These are phyloP conservation scores for Metschnikowia similis DNA, from an alignment of 805 yeast species.

Conservation along the genomic window DNA sequence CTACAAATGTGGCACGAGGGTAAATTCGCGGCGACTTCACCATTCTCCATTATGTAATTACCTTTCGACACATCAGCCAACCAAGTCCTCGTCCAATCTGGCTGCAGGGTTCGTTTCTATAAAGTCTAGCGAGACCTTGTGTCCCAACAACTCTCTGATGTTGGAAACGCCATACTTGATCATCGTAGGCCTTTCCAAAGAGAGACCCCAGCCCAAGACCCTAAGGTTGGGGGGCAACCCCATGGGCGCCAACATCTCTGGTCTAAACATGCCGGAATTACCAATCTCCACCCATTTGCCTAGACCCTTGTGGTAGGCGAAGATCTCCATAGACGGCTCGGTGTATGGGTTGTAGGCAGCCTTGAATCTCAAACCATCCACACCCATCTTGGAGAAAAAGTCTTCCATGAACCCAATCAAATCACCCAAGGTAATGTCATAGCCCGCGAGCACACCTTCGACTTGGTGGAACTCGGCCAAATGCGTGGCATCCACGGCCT, in stretches of 20 bases:
- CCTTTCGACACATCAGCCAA: conserved; percentile 11
- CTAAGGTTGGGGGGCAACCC: conserved; percentile 93
- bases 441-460: conserved; percentile 98
- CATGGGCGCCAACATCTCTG: conserved; percentile 98
- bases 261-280: conserved; percentile 99
- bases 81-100: conserved; percentile 67
- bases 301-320: conserved; percentile 92
- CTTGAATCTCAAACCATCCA: conserved; percentile 88
- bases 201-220: conserved; percentile 96
- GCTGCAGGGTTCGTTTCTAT: conserved; percentile 97
- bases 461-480: conserved; percentile 99
- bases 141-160: conserved; percentile 95
- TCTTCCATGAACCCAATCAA: conserved; percentile 97
- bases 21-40: background rate
- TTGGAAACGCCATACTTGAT: conserved; percentile 94
- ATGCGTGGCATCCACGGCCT: conserved; percentile 99
- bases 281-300: conserved; percentile 99
- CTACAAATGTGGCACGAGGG: too few relatives aligned
- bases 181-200: conserved; percentile 98
- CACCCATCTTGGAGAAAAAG: conserved; percentile 97
- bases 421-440: conserved; percentile 90
- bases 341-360: conserved; percentile 99
- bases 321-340: conserved; percentile 97
- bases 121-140: conserved; percentile 90
- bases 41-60: background rate